A percentile compares a stretch with the other conserved stretches of the same genome.
phyloP scores from a whole-genome alignment of 176 grass and related monocot species.

The Dendrocalamus sinicus region DNA sequence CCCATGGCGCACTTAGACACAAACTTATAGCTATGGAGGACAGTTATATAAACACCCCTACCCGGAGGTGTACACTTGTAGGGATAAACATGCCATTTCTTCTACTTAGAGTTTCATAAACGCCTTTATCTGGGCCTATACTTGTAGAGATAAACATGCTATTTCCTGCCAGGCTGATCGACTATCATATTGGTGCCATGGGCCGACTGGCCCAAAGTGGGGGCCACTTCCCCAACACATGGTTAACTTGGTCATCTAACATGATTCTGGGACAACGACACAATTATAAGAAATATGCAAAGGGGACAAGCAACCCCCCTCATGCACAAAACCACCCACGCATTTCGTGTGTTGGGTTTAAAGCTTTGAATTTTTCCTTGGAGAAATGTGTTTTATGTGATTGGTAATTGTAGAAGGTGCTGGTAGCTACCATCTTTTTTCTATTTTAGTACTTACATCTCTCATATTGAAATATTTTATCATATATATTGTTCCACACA shows the following conservation, averaged over 20 bases:
- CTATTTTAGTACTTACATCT: neutral
- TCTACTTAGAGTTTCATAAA: no score
- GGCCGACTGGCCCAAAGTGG: no score
- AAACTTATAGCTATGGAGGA: no score
- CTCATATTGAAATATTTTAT: neutral
- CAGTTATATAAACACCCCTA: no score
- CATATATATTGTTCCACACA: neutral
- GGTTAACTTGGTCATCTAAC: neutral
- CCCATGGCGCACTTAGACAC: no score
- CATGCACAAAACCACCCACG: neutral
- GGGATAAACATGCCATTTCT: no score
- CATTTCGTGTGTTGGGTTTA: neutral
- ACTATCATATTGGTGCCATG: no score
- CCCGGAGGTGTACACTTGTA: no score
- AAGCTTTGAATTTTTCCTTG: neutral
- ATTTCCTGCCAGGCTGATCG: no score
- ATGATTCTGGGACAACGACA: neutral
- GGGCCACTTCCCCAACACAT: neutral
- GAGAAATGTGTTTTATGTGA: conserved; percentile 29
- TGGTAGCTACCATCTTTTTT: neutral
- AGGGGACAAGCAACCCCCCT: neutral
- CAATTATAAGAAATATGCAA: neutral
- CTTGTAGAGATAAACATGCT: no score
- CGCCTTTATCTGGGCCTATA: no score
- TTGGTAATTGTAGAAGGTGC: neutral